Base-by-base conservation (phyloP, 2,329 filamentous ascomycete genomes). In the Fusarium bulbicola region DNA sequence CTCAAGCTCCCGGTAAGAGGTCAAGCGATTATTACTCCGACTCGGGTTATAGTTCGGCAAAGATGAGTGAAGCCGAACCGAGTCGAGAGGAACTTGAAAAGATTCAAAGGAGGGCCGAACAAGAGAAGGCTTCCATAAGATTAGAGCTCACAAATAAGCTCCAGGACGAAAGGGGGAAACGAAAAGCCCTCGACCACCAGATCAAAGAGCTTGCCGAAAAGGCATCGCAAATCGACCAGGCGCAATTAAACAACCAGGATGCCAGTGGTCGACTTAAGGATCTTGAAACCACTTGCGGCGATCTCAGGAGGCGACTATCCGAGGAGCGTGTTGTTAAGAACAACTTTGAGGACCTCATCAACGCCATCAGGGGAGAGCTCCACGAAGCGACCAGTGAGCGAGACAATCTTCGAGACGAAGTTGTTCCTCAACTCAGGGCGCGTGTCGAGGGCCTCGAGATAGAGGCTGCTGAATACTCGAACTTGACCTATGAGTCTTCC, bases 21-120 rank as follows among this genome's bases (percentile, higher is more conserved):
- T 97, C 94, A 15, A 98, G 96, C 83, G 96, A 99, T 83, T 98
- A 99, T 84, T 99, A 96, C 81, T 99, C 96, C 6, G 96, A 99
- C 81, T 97, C 95, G 11, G 96, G 96, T 37, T 92, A 94, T 65
- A 95, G 94, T 81, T 95, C 94, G 3, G 88, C 93, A 59, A 93
- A 94, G 78, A 92, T 92, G 78, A 91, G 92, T 69, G 92, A 93
- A 52, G 85, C 85, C 67, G 90, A 92, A 66, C 85, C 89, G 47
- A 86, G 85, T 37, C 87, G 86, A 56, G 90, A 92, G 77, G 94
- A 98, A 80, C 85, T 98, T 39, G 94, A 97, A 68, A 93, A 91
- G 81, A 87, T 96, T 50, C 92, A 95, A 76, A 89, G 96, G 73
- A 91, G 91, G 74, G 91, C 93, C 5, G 95, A 98, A 83, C 95